phyloP scores from a whole-genome alignment of 2,329 filamentous ascomycete species.

The Neodidymelliopsis sp. region DNA sequence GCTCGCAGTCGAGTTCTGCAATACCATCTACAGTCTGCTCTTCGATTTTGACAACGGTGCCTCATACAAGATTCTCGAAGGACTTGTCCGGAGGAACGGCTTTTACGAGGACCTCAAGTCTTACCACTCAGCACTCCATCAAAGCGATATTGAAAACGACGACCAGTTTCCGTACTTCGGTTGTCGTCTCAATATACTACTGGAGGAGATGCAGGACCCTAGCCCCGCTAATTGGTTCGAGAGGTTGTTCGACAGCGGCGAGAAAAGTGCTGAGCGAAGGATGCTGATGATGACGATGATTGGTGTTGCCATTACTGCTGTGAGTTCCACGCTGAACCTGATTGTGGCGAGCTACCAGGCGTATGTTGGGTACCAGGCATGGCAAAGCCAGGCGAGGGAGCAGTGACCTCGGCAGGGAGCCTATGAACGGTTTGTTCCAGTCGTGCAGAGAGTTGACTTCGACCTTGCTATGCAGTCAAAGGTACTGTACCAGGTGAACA shows the following conservation, averaged over 20 bases:
- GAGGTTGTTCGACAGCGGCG: not conserved
- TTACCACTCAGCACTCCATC: not conserved
- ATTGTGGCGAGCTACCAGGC: conserved; percentile 1
- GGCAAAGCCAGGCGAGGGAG: not conserved
- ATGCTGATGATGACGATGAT: not conserved
- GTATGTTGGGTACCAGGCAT: not conserved
- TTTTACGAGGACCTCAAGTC: not conserved
- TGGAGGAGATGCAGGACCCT: not conserved
- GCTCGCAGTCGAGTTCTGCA: not conserved
- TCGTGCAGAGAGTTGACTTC: no score
- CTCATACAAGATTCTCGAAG: not conserved
- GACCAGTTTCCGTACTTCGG: not conserved
- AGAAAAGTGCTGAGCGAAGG: not conserved
- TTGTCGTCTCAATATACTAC: not conserved
- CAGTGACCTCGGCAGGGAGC: no score
- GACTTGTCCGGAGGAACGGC: not conserved
- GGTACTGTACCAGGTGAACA: no score
- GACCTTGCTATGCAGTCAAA: no score
- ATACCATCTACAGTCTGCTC: not conserved
- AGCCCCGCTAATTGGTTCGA: not conserved
- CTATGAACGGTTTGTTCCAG: no score
- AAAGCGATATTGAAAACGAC: not conserved
- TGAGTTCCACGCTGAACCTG: not conserved
- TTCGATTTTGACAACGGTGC: not conserved
- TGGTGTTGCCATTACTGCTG: not conserved